Base-by-base conservation (phyloP, 192 early-diverging fungal genomes). In the Linderina pennispora region DNA sequence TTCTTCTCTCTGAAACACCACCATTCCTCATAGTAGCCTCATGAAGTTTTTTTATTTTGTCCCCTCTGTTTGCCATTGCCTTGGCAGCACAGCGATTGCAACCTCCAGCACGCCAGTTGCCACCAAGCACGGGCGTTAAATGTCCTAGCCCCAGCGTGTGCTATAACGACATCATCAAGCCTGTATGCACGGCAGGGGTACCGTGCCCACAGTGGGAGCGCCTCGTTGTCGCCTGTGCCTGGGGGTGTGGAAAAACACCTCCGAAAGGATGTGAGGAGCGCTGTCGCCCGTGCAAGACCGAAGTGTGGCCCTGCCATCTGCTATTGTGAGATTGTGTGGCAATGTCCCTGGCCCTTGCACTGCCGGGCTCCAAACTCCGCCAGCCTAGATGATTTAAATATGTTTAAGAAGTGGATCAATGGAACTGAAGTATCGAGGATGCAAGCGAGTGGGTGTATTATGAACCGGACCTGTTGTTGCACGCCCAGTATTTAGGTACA, bases 261-360 rank as follows among this genome's bases (percentile, higher is more conserved):
- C 63, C 63, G 0, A 9, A 17, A 0, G 46, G 23, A 8, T 65
- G 63, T 21, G 40, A 22, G 18, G 38, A 40, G 37, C 50, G 63
- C 20, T 65, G 63, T 38, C 58, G 54, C 35, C 63, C 63, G 1
- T 65, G 64, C 48, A 51, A 55, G 23, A 34, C 47, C 0, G 64
- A 55, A 18, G 15, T 59, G 3, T 65, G 63, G n/a, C 18, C 1
- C 36, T 0, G 41, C 16, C 3, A 24, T 55, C 3, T 66, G 64
- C 33, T 23, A 50, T 15, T 65, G 63, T 38, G 63, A 65, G 28
- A 65, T 65, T 32, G 51, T 50, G 10, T 65, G 63, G n/a, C 20
- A 25, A 33, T 1, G 23, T 21, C 0, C 11, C 37, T 25, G 57
- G 65, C 10, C 48, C 58, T 3, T 68, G 65, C 57, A 57, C 28